Conservation (phyloP, 73 alveolate species). For the Breviolum minutum region DNA sequence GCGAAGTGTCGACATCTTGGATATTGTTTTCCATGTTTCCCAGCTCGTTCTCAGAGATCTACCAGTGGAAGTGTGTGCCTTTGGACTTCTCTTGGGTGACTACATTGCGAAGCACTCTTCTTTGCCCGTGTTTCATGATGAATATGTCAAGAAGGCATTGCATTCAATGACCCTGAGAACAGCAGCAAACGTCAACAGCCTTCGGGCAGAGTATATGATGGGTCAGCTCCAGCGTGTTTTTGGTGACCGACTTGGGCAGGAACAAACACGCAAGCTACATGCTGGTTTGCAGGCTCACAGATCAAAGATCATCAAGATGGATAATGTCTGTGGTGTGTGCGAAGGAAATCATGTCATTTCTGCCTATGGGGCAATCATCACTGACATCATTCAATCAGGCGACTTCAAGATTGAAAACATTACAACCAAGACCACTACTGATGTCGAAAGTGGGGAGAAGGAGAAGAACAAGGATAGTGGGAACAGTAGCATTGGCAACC, state of each 20-base stretch:
- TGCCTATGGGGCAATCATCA: neutral
- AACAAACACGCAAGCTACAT: neutral
- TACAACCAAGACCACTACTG: neutral
- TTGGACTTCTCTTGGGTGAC: neutral
- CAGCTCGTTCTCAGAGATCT: neutral
- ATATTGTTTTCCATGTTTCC: neutral
- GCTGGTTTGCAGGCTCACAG: neutral
- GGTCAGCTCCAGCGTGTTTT: neutral
- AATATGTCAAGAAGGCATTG: neutral
- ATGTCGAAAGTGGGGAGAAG: neutral
- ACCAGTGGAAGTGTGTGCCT: neutral
- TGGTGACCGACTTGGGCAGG: neutral
- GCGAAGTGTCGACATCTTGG: neutral
- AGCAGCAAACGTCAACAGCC: neutral
- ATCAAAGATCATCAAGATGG: neutral
- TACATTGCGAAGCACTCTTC: neutral
- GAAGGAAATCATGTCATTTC: neutral
- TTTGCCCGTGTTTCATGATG: neutral
- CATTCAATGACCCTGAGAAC: no score
- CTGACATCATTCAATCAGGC: neutral
- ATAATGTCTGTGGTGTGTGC: neutral
- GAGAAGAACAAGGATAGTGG: no score
- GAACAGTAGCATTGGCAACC: no score
- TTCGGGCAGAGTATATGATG: neutral
- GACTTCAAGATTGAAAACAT: neutral